A percentile compares a stretch with the other conserved stretches of the same genome.
phyloP scores from a whole-genome alignment of 2,329 filamentous ascomycete species.

The Metarhizium sp. region DNA sequence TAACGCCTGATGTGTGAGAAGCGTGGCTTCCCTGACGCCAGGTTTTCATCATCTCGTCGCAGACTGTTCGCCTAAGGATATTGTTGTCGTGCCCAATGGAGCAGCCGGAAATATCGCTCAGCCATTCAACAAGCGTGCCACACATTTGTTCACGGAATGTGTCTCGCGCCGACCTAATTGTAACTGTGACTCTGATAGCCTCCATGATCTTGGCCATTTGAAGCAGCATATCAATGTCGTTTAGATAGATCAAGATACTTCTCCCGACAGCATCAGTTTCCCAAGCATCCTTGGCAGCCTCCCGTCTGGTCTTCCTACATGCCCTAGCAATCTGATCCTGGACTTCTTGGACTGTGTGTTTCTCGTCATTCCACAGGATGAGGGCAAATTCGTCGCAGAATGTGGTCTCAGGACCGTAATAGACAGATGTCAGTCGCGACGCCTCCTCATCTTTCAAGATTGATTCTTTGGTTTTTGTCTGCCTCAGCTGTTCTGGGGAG shows the following conservation, averaged over 20 bases:
- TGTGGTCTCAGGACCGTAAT: slow-evolving; percentile 54
- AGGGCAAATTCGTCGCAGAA: slow-evolving; percentile 61
- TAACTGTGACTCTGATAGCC: slow-evolving; percentile 92
- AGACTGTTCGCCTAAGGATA: slow-evolving; percentile 72
- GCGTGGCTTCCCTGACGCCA: slow-evolving; percentile 84
- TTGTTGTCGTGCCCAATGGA: slow-evolving; percentile 71
- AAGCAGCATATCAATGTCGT: slow-evolving; percentile 63
- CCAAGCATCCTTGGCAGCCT: slow-evolving; percentile 67
- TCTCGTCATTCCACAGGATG: slow-evolving; percentile 96
- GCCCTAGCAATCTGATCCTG: slow-evolving; percentile 82
- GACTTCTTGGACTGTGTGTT: slow-evolving; percentile 90
- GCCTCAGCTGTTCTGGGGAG: slow-evolving; percentile 85
- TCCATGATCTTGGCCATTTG: slow-evolving; percentile 79
- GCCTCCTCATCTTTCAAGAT: slow-evolving; percentile 73
- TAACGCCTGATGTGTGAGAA: slow-evolving; percentile 50
- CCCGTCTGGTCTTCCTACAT: slow-evolving; percentile 61
- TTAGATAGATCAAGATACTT: slow-evolving; percentile 70
- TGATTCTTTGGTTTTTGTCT: slow-evolving; percentile 72
- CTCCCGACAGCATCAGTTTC: slow-evolving; percentile 86
- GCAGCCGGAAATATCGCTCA: slow-evolving; percentile 85
- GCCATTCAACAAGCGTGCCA: slow-evolving; percentile 93
- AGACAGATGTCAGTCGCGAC: slow-evolving; percentile 61
- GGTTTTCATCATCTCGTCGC: slow-evolving; percentile 79
- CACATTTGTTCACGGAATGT: slow-evolving; percentile 99
- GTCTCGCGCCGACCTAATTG: slow-evolving; percentile 84